Evolutionary conservation across 1,284 basidiomycete species (phyloP), one percentile per base, ranked within the genome.

Genomic region (Rhodotorula sp.): DNA sequence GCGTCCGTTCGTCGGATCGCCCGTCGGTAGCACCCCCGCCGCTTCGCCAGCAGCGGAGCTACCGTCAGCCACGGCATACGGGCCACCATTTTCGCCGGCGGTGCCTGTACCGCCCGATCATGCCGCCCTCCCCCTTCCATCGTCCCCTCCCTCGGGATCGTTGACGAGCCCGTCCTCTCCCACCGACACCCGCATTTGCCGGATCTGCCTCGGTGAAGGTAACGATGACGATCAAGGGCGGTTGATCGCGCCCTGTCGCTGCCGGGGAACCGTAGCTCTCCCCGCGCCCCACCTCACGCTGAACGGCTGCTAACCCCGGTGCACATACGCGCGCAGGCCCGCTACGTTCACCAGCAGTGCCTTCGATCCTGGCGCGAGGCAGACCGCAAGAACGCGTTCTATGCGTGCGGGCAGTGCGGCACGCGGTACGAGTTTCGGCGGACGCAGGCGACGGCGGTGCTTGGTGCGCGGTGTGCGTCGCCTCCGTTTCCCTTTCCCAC

Each of bases 311-410:
- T 39, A 6, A 22, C 17, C 19, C 7, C 2, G 3, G 5, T 37
- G n/a, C 19, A 17, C n/a, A n/a, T n/a, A n/a, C n/a, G 12, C 27
- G 13, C 12, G 27, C 57, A 66, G 64, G 50, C 39, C 17, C 64
- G 64, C 13, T 54, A 44, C 32, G 50, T 66, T 7, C 64, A 66
- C 32, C 50, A 48, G 22, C 29, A 17, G 4, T 66, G 64, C 39
- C 29, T 66, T 7, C 37, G n/a, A 4, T 44, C 37, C 22, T 66
- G 64, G 64, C 57, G 64, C 4, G 12, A n/a, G 5, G 57, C 39
- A 2, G 64, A 66, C 17, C 27, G 25, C 22, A 41, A 60, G 39
- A 66, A 66, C 27, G 34, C 39, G 27, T 66, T 60, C 58, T 66
- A 66, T 27, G 6, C 5, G 1, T 66, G 64, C 32, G 27, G 22